Evolutionary conservation across 257 asterid genomes (phyloP).

Genomic region (Salvia hispanica): DNA sequence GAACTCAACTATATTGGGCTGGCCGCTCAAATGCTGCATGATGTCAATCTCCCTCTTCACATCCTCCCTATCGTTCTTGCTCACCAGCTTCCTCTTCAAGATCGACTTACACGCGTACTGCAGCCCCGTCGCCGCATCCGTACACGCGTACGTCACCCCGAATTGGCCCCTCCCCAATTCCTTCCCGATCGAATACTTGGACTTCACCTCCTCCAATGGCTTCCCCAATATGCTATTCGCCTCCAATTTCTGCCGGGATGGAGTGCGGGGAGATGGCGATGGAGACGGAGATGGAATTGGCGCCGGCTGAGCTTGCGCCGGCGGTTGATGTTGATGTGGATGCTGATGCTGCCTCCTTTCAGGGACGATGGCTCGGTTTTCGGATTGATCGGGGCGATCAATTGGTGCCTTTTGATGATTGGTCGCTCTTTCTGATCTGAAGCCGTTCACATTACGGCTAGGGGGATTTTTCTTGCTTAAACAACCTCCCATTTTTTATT

Average conservation of each 20-base stretch:
- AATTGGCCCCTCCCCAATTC: too few relatives aligned
- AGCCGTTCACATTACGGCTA: conserved; percentile 38
- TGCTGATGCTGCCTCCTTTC: conserved; percentile 36
- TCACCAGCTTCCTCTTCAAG: conserved; percentile 76
- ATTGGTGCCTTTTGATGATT: conserved; percentile 45
- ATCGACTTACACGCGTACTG: conserved; percentile 76
- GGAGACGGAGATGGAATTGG: conserved; percentile 3
- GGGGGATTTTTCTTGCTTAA: conserved; percentile 51
- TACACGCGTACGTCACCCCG: conserved; percentile 56
- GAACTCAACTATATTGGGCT: conserved; percentile 75
- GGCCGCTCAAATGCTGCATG: conserved; percentile 86
- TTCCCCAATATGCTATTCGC: conserved; percentile 56
- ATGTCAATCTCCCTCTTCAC: conserved; percentile 79
- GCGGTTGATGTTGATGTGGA: not conserved
- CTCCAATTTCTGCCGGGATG: conserved; percentile 43
- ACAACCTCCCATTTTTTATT: conserved; percentile 71
- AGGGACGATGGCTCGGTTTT: not conserved
- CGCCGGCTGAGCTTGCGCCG: conserved; percentile 31
- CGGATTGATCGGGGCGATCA: conserved; percentile 36
- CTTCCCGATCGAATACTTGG: conserved; percentile 32
- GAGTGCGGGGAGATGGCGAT: conserved; percentile 35
- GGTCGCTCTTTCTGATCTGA: conserved; percentile 41
- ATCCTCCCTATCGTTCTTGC: conserved; percentile 71
- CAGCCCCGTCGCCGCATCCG: conserved; percentile 54
- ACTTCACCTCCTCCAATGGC: conserved; percentile 81